A percentile compares a stretch with the other conserved stretches of the same genome.
phyloP scores from a whole-genome alignment of 106 monocot species.

The Dioscorea zingiberensis region DNA sequence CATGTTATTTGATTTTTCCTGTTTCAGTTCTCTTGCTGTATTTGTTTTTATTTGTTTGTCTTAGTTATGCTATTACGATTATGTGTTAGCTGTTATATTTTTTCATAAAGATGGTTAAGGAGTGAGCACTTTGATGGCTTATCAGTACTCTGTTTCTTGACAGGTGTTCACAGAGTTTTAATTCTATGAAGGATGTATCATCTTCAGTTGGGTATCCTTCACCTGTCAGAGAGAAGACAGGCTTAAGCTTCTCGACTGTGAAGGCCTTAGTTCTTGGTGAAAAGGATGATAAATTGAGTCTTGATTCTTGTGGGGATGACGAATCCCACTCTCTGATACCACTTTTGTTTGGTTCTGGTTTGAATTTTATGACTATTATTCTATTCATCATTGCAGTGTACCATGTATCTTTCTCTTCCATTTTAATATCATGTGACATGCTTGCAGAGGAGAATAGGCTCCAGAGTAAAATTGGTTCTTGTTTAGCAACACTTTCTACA shows the following conservation, averaged over 20 bases:
- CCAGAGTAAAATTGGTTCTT: conserved; percentile 14
- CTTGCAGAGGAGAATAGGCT: conserved; percentile 41
- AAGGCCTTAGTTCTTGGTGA: conserved; percentile 74
- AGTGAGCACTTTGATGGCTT: too few species aligned
- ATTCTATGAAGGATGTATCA: conserved; percentile 52
- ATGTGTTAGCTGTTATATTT: too few species aligned
- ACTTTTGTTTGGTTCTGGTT: conserved; percentile 57
- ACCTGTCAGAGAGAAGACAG: conserved; percentile 40
- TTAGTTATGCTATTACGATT: too few species aligned
- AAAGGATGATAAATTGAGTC: conserved; percentile 52
- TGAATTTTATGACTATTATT: not conserved
- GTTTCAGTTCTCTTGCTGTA: too few species aligned
- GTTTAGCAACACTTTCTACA: conserved; percentile 2
- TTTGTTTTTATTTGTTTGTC: too few species aligned
- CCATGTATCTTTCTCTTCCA: conserved; percentile 16
- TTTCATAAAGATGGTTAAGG: too few species aligned
- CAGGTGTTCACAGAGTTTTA: conserved; percentile 49
- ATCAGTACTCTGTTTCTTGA: not conserved
- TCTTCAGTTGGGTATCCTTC: conserved; percentile 28
- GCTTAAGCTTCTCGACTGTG: conserved; percentile 40
- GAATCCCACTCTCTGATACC: conserved; percentile 37
- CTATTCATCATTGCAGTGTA: not conserved
- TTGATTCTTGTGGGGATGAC: conserved; percentile 21
- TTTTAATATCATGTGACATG: conserved; percentile 44
- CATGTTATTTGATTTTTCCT: too few species aligned